Evolutionary conservation across 2,329 filamentous ascomycete genomes (phyloP).

Genomic region (Diplodia intermedia): DNA sequence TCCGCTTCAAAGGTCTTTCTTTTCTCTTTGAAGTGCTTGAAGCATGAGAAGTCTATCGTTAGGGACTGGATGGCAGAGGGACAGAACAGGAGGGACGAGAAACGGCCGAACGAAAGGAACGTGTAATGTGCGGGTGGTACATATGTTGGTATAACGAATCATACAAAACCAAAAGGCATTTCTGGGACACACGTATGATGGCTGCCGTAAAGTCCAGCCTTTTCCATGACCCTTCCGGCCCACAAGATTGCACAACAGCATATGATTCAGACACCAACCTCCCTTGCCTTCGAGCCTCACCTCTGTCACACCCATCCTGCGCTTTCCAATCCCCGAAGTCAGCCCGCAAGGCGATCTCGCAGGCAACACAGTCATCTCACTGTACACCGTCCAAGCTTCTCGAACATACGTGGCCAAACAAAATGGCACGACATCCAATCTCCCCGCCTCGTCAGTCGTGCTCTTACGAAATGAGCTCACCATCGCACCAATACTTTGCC

Average conservation of each 20-base stretch:
- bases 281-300: not conserved
- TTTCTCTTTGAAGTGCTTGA: not conserved
- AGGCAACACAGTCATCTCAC: not conserved
- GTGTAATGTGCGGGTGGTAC: not conserved
- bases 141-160: not conserved
- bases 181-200: too few relatives aligned
- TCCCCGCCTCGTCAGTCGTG: not conserved
- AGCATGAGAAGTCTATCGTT: not conserved
- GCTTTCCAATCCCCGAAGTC: not conserved
- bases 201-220: too few relatives aligned
- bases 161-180: not conserved
- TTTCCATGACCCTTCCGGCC: too few relatives aligned
- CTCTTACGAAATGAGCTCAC: not conserved
- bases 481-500: not conserved
- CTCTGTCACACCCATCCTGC: not conserved
- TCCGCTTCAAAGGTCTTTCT: not conserved
- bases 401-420: not conserved
- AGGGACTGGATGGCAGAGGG: not conserved
- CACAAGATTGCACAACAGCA: not conserved
- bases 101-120: constrained; percentile 15
- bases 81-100: not conserved
- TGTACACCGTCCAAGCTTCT: not conserved
- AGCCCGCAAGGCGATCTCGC: not conserved
- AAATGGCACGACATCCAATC: not conserved
- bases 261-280: not conserved